Conservation (phyloP, 2,329 filamentous ascomycete species). For the Passalora sequoiae region DNA sequence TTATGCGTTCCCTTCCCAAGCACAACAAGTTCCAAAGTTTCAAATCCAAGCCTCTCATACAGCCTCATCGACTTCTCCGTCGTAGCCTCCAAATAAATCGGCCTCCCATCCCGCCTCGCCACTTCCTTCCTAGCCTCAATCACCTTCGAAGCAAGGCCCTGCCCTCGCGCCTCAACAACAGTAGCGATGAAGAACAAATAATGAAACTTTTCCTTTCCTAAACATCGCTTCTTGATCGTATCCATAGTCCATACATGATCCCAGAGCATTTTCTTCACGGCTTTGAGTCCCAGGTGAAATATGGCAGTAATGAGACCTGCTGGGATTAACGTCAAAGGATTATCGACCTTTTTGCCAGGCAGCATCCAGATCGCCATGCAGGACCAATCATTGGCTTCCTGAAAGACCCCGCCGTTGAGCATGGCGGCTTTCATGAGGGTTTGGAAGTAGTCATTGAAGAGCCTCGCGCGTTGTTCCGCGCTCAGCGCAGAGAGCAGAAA, state of each 20-base stretch:
- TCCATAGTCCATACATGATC: conserved; percentile 21
- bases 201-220: conserved; percentile 19
- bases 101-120: conserved; percentile 11
- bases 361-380: conserved; percentile 23
- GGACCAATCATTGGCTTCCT: conserved; percentile 21
- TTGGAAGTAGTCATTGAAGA: conserved; percentile 21
- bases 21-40: conserved; percentile 14
- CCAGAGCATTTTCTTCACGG: conserved; percentile 23
- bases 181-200: conserved; percentile 30
- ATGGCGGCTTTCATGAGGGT: conserved; percentile 20
- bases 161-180: conserved; percentile 14
- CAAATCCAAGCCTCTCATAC: conserved; percentile 24
- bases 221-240: conserved; percentile 13
- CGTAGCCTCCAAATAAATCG: conserved; percentile 29
- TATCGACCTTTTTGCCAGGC: conserved; percentile 25
- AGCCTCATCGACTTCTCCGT: conserved; percentile 20
- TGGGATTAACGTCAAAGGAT: conserved; percentile 18
- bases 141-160: conserved; percentile 20
- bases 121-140: conserved; percentile 16
- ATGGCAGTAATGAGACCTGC: conserved; percentile 19
- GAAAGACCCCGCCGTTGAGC: conserved; percentile 23
- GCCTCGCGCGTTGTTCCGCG: conserved; percentile 8
- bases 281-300: conserved; percentile 21
- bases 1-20: conserved; percentile 22
- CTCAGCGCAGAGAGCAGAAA: conserved; percentile 21